Evolutionary conservation across 2,329 filamentous ascomycete genomes (phyloP), one percentile per base, ranked within the genome.

Genomic region (Fusarium caatingaense): DNA sequence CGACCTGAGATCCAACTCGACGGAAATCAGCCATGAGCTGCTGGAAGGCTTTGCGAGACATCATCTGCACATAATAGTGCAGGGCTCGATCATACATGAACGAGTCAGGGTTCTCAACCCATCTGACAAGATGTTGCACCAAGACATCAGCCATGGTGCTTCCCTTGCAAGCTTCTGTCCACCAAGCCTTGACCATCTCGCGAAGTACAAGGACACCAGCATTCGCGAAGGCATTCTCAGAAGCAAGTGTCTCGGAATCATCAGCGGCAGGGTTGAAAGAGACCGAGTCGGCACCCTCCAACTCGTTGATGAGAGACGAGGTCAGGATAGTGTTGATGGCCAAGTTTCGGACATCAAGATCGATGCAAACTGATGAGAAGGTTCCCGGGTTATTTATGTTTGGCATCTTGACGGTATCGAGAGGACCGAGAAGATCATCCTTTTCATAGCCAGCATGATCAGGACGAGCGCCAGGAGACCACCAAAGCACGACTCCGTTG

Each of bases 161-260:
- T 40, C 94, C 93, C 66, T 89, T 90, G 77, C 93, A 96, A 8
- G 96, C 97, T 79, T 99, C 95, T 2, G 91, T 88, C 96, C 96
- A 99, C 97, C 97, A 99, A 5, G 93, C 89, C 79, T 98, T 97
- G 73, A 99, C 96, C 94, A 99, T 98, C 74, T 98, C 97, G 16
- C 96, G 91, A 6, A 99, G 85, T 1, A 99, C 96, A 9, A 91
- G 88, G 7, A 98, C 92, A 57, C 94, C 93, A 5, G 95, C 94
- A 51, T 93, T 92, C n/a, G 95, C 91, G 78, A 99, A 99, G 0
- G 95, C 93, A 64, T 92, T 96, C 67, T 97, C 94, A 0, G 94
- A 93, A 66, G 93, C 92, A 9, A 97, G 87, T 20, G 91, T 76
- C 62, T 82, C 80, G 1, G 80, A 80, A 15, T 80, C 81, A 46